Conservation (phyloP, 1,284 basidiomycete species). For the Ustilago bromivora region DNA sequence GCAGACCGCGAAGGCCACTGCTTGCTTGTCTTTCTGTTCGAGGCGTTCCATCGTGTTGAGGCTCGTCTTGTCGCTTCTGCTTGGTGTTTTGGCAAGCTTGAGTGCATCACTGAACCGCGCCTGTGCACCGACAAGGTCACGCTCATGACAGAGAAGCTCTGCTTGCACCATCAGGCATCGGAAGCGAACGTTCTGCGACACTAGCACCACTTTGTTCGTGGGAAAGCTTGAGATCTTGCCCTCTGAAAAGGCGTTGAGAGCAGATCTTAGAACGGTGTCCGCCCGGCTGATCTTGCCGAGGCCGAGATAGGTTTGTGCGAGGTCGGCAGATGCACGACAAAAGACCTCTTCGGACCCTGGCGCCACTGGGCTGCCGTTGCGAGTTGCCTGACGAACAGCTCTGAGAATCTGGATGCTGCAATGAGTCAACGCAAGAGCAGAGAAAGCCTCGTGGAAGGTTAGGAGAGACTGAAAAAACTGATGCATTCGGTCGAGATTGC, state of each 20-base stretch:
- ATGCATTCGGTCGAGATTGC: constrained; percentile 26
- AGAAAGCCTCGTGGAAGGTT: constrained; percentile 41
- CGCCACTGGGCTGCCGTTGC: constrained; percentile 9
- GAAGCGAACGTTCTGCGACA: constrained; percentile 41
- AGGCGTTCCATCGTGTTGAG: constrained; percentile 36
- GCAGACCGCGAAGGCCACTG: constrained; percentile 32
- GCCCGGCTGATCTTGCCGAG: constrained; percentile 45
- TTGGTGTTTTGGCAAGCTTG: constrained; percentile 24
- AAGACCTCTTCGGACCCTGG: constrained; percentile 30
- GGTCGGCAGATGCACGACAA: constrained; percentile 37
- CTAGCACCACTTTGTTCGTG: constrained; percentile 17
- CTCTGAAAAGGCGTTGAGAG: constrained; percentile 12
- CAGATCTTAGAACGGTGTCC: constrained; percentile 26
- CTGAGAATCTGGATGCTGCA: constrained; percentile 51
- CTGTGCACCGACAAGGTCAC: constrained; percentile 28
- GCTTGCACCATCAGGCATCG: constrained; percentile 43
- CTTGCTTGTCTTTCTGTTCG: constrained; percentile 38
- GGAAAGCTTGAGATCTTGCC: constrained; percentile 7
- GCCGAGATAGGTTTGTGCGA: constrained; percentile 30
- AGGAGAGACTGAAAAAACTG: constrained; percentile 43
- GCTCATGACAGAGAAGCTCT: constrained; percentile 25
- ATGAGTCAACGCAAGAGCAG: constrained; percentile 40
- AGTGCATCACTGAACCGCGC: constrained; percentile 37
- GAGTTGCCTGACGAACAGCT: constrained; percentile 34
- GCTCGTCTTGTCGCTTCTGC: constrained; percentile 17